Conservation (phyloP, 2,329 filamentous ascomycete species). For the Colletotrichum sp. region DNA sequence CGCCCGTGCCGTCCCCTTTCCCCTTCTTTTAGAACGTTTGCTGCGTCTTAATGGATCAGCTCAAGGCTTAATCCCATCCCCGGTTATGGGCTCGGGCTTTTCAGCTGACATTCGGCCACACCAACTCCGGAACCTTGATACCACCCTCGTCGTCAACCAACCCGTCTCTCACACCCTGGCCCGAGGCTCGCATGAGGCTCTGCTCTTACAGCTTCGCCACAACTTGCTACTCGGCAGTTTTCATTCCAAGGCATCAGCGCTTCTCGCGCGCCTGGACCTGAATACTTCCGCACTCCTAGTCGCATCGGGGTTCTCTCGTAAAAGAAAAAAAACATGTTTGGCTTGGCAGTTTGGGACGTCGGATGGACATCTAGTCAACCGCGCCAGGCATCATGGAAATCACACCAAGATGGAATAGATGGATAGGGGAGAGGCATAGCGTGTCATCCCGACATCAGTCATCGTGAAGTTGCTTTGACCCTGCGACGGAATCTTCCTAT, state of each 20-base stretch:
- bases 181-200: constrained; percentile 17
- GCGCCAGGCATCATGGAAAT: neutral
- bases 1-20: neutral
- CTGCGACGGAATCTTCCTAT: neutral
- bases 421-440: neutral
- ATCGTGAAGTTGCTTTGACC: neutral
- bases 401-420: neutral
- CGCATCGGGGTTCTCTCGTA: neutral
- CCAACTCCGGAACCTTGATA: constrained; percentile 14
- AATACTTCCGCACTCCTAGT: neutral
- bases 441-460: constrained; percentile 9
- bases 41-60: neutral
- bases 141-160: neutral
- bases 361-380: neutral
- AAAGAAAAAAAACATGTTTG: neutral
- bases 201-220: neutral
- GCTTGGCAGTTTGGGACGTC: constrained; percentile 13
- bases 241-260: neutral
- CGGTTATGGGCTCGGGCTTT: constrained; percentile 6
- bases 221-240: neutral
- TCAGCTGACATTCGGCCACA: constrained; percentile 13
- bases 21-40: neutral
- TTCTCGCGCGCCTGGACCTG: neutral
- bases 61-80: neutral
- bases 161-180: neutral